Base-by-base conservation (phyloP, 2,329 filamentous ascomycete genomes). In the Aspergillus fijiensis region DNA sequence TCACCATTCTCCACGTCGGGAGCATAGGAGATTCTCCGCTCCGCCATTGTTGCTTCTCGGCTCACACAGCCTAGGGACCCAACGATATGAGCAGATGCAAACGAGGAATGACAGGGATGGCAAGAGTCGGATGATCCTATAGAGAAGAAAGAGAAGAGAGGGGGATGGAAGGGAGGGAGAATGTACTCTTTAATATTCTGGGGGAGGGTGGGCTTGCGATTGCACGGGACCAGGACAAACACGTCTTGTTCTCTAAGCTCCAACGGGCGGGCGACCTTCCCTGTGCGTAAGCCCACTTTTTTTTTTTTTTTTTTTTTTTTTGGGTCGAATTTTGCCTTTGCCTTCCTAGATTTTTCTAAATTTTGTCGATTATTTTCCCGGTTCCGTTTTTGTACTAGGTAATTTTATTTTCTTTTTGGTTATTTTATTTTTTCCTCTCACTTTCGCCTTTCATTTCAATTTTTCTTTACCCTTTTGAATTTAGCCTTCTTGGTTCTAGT, bases 1-100 rank as follows among this genome's bases (percentile, higher is more conserved):
- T 77, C 74, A 65, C 75, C 75, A 67, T 77, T 77, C 67, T 77
- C 75, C 60, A 77, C 74, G 65, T 77, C 74, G 65, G 74, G 72
- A 73, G 74, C 74, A 73, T 77, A 77, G 74, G 74, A 76, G 69
- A 76, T 76, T 70, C 74, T 76, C 74, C 74, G 74, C 72, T 77
- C 75, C 72, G 75, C 74, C 75, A 77, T 77, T 74, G 71, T 76
- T 76, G 73, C 70, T 73, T 67, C 27, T 29, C 67, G 73, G 74
- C 74, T 76, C 70, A 73, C 69, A 70, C 70, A 73, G 72, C 74
- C 67, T 72, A 59, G 61, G 68, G 67, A 72, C 72, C 71, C 68
- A 74, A 74, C 68, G 64, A 71, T 72, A 69, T 72, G 73, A 75
- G 72, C 68, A 66, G 68, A 69, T 63, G 67, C 69, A 71, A 65